Conservation (phyloP, 2,329 filamentous ascomycete species). For the Trichoderma aggressivum region DNA sequence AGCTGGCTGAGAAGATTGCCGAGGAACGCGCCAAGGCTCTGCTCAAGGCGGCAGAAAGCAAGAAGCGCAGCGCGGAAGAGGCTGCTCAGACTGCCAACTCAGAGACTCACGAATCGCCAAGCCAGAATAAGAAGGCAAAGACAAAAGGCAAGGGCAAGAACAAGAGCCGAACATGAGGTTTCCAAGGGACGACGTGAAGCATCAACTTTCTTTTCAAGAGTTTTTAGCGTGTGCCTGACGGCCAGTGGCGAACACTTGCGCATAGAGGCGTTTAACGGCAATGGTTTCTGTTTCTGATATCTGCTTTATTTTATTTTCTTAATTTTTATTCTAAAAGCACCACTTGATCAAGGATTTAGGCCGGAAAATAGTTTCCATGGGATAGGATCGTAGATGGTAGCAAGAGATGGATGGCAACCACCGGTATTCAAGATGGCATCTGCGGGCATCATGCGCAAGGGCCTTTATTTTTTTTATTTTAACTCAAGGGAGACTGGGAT, state of each 20-base stretch:
- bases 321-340: not conserved
- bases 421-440: not conserved
- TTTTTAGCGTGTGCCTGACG: not conserved
- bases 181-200: not conserved
- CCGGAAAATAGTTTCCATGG: not conserved
- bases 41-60: slow-evolving; percentile 43
- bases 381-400: not conserved
- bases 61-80: slow-evolving; percentile 43
- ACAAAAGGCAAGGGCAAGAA: slow-evolving; percentile 30
- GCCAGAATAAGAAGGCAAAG: slow-evolving; percentile 34
- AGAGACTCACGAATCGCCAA: slow-evolving; percentile 24
- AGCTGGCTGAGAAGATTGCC: slow-evolving; percentile 54
- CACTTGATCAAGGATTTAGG: not conserved
- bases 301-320: not conserved
- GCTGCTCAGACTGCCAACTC: slow-evolving; percentile 26
- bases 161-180: slow-evolving; percentile 13
- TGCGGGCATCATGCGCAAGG: not conserved
- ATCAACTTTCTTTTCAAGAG: not conserved
- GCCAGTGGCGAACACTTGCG: not conserved
- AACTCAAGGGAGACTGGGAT: not conserved
- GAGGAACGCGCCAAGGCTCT: slow-evolving; percentile 54
- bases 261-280: not conserved
- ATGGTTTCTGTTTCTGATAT: not conserved
- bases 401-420: not conserved
- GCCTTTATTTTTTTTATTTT: not conserved